Evolutionary conservation across 257 asterid genomes (phyloP).

Genomic region (Gynochthodes officinalis): DNA sequence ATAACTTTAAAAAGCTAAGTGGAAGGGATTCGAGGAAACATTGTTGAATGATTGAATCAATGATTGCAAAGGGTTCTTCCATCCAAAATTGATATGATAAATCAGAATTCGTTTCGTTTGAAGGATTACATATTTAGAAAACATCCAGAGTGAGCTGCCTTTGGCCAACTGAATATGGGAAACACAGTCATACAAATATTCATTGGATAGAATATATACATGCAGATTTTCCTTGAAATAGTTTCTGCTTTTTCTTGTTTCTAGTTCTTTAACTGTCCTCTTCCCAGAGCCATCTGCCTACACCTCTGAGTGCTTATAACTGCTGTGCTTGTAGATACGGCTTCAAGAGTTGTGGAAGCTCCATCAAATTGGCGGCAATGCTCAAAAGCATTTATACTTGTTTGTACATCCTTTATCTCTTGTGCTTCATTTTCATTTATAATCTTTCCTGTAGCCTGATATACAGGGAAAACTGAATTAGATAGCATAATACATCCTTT

Average conservation of each 20-base stretch:
- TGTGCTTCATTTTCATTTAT: conserved; percentile 6
- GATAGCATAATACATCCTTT: not conserved
- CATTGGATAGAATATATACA: not conserved
- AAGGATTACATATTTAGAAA: not conserved
- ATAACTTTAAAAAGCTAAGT: not conserved
- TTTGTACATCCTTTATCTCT: conserved; percentile 78
- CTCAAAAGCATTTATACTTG: conserved; percentile 89
- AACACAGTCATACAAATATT: not conserved
- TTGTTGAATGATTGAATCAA: no score
- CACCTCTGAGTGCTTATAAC: not conserved
- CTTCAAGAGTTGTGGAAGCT: conserved; percentile 58
- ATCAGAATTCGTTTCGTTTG: not conserved
- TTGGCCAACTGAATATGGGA: not conserved
- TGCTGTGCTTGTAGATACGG: conserved; percentile 44
- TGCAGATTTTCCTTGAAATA: not conserved
- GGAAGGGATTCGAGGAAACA: not conserved
- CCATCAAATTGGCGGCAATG: conserved; percentile 47
- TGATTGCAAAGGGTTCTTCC: not conserved
- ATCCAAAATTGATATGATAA: not conserved
- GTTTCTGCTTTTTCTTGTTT: not conserved
- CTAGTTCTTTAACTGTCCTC: conserved; percentile 16
- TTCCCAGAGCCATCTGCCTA: not conserved
- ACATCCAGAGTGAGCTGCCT: not conserved
- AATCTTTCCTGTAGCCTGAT: conserved; percentile 1
- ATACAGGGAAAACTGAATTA: not conserved